Conservation (phyloP, 2,329 filamentous ascomycete genomes). For the Pestalotiopsis sp. region DNA sequence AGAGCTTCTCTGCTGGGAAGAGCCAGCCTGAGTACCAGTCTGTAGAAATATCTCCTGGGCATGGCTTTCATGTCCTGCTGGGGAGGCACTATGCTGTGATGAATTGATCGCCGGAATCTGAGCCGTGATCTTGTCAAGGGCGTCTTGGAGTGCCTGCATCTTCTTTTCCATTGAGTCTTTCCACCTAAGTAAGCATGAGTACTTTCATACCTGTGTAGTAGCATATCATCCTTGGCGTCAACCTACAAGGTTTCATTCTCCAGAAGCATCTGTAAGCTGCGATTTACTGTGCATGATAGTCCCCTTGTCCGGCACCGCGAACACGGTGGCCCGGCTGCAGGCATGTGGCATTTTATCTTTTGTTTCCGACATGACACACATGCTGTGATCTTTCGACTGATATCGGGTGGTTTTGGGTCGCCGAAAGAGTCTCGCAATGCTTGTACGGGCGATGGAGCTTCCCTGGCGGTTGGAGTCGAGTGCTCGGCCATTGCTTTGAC, state of each 20-base stretch:
- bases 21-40: accelerated
- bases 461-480: neutral
- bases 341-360: neutral
- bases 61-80: neutral
- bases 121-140: neutral
- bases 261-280: neutral
- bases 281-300: neutral
- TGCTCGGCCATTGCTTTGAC: neutral
- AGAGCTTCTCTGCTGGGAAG: neutral
- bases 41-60: neutral
- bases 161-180: neutral
- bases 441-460: slow-evolving; percentile 1
- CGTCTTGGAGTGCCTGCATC: neutral
- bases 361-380: neutral
- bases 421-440: slow-evolving; percentile 6
- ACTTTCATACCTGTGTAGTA: no score
- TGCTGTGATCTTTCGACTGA: slow-evolving; percentile 11
- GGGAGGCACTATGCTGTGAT: neutral
- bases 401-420: slow-evolving; percentile 8
- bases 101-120: neutral
- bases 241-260: neutral
- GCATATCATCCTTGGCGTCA: neutral
- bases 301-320: neutral
- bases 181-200: neutral
- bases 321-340: neutral